These are phyloP conservation scores for Kickxella alabastrina DNA, from an alignment of 192 early-diverging fungal species.

Conservation along the genomic window DNA sequence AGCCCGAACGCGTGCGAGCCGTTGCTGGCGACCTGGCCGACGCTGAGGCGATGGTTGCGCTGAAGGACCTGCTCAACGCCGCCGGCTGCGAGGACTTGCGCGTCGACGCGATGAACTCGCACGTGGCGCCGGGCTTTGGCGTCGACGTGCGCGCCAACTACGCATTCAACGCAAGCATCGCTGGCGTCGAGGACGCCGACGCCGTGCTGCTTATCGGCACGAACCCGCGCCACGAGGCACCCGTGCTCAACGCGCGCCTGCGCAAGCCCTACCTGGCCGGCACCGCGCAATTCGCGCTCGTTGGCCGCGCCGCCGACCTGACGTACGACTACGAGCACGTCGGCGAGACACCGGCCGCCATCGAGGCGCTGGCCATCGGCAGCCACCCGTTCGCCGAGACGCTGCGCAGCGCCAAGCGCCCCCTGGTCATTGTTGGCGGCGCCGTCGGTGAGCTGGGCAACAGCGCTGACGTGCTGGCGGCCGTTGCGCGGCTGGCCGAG, in stretches of 20 bases:
- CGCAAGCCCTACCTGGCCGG: slow-evolving; percentile 89
- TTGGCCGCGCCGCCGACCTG: slow-evolving; percentile 74
- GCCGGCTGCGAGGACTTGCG: slow-evolving; percentile 81
- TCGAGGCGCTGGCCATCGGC: slow-evolving; percentile 69
- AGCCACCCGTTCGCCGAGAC: slow-evolving; percentile 68
- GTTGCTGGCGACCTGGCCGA: slow-evolving; percentile 91
- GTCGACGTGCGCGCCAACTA: slow-evolving; percentile 90
- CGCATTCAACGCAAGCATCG: slow-evolving; percentile 75
- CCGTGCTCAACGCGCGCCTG: slow-evolving; percentile 93
- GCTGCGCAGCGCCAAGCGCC: slow-evolving; percentile 82
- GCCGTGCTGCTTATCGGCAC: slow-evolving; percentile 86
- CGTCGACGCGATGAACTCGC: slow-evolving; percentile 56
- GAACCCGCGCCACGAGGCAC: slow-evolving; percentile 94
- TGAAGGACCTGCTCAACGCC: slow-evolving; percentile 93
- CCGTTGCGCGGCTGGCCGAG: slow-evolving; percentile 72
- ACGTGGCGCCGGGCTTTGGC: slow-evolving; percentile 48
- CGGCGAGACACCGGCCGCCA: slow-evolving; percentile 58
- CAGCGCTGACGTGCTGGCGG: slow-evolving; percentile 65
- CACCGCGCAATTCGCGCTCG: slow-evolving; percentile 71
- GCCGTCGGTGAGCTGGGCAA: slow-evolving; percentile 66
- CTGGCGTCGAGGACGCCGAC: slow-evolving; percentile 91
- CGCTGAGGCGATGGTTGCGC: slow-evolving; percentile 86
- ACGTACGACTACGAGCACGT: slow-evolving; percentile 91
- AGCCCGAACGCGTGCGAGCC: slow-evolving; percentile 67
- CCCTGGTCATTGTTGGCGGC: slow-evolving; percentile 86